Evolutionary conservation across 2,329 filamentous ascomycete species (phyloP).

Genomic region (Epichloe scottii): DNA sequence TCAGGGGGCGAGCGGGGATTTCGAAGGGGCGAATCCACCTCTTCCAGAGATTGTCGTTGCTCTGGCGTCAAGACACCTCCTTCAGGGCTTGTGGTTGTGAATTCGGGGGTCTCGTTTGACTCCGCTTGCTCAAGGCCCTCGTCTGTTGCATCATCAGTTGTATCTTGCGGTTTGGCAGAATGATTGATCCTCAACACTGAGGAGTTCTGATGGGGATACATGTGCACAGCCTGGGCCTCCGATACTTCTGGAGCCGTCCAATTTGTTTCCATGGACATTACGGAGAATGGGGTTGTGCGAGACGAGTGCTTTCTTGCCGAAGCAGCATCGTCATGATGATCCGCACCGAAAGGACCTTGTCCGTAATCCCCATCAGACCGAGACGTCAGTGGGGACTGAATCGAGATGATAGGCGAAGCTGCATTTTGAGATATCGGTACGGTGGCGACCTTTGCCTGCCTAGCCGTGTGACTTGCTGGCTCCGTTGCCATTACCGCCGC

Average conservation of each 20-base stretch:
- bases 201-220: conserved; percentile 52
- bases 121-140: conserved; percentile 12
- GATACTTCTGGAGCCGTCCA: conserved; percentile 50
- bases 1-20: conserved; percentile 49
- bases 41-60: conserved; percentile 33
- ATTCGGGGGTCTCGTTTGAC: conserved; percentile 20
- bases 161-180: conserved; percentile 36
- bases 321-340: conserved; percentile 41
- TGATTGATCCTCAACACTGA: conserved; percentile 50
- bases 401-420: background rate
- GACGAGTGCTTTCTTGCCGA: conserved; percentile 40
- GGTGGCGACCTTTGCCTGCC: background rate
- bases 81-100: conserved; percentile 27
- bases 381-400: background rate
- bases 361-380: background rate
- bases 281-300: conserved; percentile 50
- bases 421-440: background rate
- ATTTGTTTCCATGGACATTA: conserved; percentile 47
- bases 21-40: conserved; percentile 48
- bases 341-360: conserved; percentile 26
- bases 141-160: conserved; percentile 25
- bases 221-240: conserved; percentile 48
- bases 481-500: background rate
- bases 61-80: conserved; percentile 37
- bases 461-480: background rate